Conservation (phyloP, 495 filamentous ascomycete species). For the Penicillium coprophilum region DNA sequence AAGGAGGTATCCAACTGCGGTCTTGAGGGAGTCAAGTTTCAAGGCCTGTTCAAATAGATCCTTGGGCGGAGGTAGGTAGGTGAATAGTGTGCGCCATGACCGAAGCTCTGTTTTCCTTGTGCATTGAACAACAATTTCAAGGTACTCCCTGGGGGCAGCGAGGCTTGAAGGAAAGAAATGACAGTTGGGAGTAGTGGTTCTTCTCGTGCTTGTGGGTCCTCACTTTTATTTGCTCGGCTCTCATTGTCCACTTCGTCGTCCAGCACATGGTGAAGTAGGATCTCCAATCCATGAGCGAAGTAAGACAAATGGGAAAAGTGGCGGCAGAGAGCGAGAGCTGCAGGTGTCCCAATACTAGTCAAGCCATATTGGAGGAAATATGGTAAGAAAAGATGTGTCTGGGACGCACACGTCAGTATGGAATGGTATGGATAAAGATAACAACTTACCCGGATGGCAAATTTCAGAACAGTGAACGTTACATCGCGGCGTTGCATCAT, state of each 20-base stretch:
- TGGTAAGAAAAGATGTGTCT: slow-evolving; percentile 90
- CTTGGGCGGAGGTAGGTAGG: slow-evolving; percentile 82
- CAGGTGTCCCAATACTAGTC: slow-evolving; percentile 64
- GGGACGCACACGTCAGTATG: slow-evolving; percentile 21
- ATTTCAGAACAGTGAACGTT: slow-evolving; percentile 81
- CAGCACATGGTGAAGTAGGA: slow-evolving; percentile 88
- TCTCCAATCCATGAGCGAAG: slow-evolving; percentile 88
- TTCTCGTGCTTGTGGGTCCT: slow-evolving; percentile 28
- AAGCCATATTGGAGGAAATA: slow-evolving; percentile 79
- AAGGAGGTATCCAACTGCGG: slow-evolving; percentile 93
- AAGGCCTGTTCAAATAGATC: slow-evolving; percentile 91
- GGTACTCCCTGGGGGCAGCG: slow-evolving; percentile 73
- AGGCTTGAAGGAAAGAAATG: slow-evolving; percentile 79
- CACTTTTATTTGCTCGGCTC: slow-evolving; percentile 55
- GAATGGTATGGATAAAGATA: neutral
- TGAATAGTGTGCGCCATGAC: slow-evolving; percentile 91
- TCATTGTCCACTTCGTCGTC: slow-evolving; percentile 88
- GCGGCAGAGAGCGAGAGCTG: slow-evolving; percentile 74
- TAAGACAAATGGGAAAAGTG: slow-evolving; percentile 83
- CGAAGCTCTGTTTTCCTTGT: slow-evolving; percentile 95
- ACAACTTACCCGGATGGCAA: slow-evolving; percentile 70
- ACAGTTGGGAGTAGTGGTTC: slow-evolving; percentile 81
- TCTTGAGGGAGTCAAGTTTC: slow-evolving; percentile 81
- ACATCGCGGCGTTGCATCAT: slow-evolving; percentile 87
- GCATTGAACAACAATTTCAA: slow-evolving; percentile 96